These are phyloP conservation scores for Setomelanomma holmii DNA, from an alignment of 2,329 filamentous ascomycete species.

Conservation along the genomic window DNA sequence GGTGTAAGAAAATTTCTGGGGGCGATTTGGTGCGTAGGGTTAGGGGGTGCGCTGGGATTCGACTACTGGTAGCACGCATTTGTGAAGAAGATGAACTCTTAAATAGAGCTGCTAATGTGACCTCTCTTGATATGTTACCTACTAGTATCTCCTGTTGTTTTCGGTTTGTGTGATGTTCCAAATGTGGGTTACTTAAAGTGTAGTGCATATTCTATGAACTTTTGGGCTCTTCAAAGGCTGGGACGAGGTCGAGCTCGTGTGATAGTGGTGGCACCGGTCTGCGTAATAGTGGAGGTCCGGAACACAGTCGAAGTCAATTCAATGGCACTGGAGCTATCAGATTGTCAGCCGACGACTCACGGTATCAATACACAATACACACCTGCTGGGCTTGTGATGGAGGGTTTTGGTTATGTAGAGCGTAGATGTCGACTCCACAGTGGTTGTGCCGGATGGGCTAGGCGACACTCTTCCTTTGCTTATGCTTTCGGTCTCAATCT, in stretches of 20 bases:
- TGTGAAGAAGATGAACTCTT: no score
- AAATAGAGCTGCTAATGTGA: no score
- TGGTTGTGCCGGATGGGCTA: constrained; percentile 1
- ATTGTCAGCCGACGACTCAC: constrained; percentile 3
- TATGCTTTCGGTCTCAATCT: constrained; percentile 44
- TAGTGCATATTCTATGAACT: no score
- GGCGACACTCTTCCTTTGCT: constrained; percentile 26
- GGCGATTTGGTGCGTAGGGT: no score
- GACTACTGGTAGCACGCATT: no score
- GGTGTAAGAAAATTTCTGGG: no score
- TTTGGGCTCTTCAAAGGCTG: background rate
- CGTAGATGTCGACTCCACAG: constrained; percentile 15
- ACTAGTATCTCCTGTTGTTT: no score
- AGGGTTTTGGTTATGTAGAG: constrained; percentile 32
- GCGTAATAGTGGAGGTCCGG: constrained; percentile 15
- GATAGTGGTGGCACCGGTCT: constrained; percentile 16
- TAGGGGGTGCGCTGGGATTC: no score
- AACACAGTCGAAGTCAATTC: constrained; percentile 27
- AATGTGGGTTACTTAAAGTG: no score
- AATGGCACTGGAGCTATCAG: constrained; percentile 6
- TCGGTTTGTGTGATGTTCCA: no score
- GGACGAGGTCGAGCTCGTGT: constrained; percentile 8
- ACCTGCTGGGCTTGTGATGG: constrained; percentile 26
- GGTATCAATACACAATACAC: background rate
- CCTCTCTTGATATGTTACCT: no score